phyloP scores from a whole-genome alignment of 192 early-diverging fungal genomes.

The Fimicolochytrium jonesii region DNA sequence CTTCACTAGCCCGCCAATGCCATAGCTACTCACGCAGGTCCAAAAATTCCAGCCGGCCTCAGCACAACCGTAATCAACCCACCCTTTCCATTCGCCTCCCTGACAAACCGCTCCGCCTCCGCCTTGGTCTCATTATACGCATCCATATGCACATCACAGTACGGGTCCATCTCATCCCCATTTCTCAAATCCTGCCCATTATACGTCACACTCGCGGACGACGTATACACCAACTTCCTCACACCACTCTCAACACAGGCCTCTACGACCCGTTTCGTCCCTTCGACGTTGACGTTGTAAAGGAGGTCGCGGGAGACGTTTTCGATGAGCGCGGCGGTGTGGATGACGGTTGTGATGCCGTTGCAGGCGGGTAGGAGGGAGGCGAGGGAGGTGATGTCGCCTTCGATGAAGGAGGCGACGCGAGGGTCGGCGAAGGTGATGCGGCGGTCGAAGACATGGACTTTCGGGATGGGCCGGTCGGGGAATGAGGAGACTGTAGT shows the following conservation, averaged over 20 bases:
- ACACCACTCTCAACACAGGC: constrained; percentile 65
- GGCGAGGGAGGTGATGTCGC: constrained; percentile 55
- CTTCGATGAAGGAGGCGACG: constrained; percentile 41
- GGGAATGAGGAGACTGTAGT: constrained; percentile 42
- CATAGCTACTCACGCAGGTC: constrained; percentile 68
- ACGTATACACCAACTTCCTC: constrained; percentile 75
- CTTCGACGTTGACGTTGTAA: constrained; percentile 73
- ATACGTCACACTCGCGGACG: constrained; percentile 84
- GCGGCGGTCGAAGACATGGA: constrained; percentile 82
- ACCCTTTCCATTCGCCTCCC: constrained; percentile 64
- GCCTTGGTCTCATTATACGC: constrained; percentile 93
- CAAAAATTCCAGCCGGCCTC: constrained; percentile 89
- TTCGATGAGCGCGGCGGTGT: constrained; percentile 86
- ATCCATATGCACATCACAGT: constrained; percentile 71
- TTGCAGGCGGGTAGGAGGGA: constrained; percentile 57
- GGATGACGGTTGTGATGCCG: constrained; percentile 71
- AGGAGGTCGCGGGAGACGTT: constrained; percentile 62
- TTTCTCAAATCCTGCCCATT: constrained; percentile 70
- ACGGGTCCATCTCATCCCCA: constrained; percentile 74
- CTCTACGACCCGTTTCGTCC: constrained; percentile 80
- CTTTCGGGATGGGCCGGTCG: constrained; percentile 46
- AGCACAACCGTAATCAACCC: constrained; percentile 70
- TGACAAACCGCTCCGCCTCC: constrained; percentile 67
- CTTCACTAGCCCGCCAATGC: too few relatives aligned
- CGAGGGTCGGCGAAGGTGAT: constrained; percentile 22